Percentiles rank a stretch among this genome's conserved stretches.
These are phyloP conservation scores for Brassica incana DNA, from an alignment of 345 rosid genomes.

Conservation along the genomic window DNA sequence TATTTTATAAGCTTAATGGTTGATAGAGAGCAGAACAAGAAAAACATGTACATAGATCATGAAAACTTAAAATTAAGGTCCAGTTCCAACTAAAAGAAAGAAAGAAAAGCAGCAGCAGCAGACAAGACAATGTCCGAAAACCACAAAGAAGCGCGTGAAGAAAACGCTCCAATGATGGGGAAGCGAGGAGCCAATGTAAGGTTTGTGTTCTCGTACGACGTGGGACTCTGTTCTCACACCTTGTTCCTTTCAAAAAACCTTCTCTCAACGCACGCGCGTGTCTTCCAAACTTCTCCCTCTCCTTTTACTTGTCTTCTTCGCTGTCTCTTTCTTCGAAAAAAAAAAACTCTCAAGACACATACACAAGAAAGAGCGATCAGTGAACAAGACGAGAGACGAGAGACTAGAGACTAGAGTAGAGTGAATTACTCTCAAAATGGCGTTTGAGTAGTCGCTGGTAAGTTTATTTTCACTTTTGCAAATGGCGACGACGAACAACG, in stretches of 20 bases:
- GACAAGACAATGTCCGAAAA: slow-evolving; percentile 44
- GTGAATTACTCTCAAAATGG: slow-evolving; percentile 1
- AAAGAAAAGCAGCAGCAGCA: slow-evolving; percentile 22
- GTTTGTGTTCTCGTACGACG: slow-evolving; percentile 56
- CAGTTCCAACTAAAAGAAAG: slow-evolving; percentile 21
- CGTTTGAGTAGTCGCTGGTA: slow-evolving; percentile 35
- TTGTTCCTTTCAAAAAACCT: slow-evolving; percentile 42
- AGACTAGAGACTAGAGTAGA: neutral
- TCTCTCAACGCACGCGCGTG: slow-evolving; percentile 36
- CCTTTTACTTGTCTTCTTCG: slow-evolving; percentile 8
- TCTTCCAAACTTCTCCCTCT: slow-evolving; percentile 16
- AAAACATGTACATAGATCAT: slow-evolving; percentile 1
- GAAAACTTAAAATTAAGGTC: slow-evolving; percentile 29
- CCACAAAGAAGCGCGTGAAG: slow-evolving; percentile 48
- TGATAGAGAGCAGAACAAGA: neutral
- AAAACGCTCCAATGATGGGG: slow-evolving; percentile 56
- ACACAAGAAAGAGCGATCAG: slow-evolving; percentile 9
- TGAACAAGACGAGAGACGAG: slow-evolving; percentile 8
- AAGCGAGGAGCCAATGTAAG: slow-evolving; percentile 45
- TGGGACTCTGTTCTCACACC: slow-evolving; percentile 44
- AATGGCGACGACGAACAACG: slow-evolving; percentile 40
- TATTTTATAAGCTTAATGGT: neutral
- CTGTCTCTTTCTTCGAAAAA: slow-evolving; percentile 38
- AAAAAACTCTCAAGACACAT: slow-evolving; percentile 18
- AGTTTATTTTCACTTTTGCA: slow-evolving; percentile 18